Evolutionary conservation across 805 yeast species (phyloP), one percentile per base, ranked within the genome.

Genomic region (Yarrowia sp.): DNA sequence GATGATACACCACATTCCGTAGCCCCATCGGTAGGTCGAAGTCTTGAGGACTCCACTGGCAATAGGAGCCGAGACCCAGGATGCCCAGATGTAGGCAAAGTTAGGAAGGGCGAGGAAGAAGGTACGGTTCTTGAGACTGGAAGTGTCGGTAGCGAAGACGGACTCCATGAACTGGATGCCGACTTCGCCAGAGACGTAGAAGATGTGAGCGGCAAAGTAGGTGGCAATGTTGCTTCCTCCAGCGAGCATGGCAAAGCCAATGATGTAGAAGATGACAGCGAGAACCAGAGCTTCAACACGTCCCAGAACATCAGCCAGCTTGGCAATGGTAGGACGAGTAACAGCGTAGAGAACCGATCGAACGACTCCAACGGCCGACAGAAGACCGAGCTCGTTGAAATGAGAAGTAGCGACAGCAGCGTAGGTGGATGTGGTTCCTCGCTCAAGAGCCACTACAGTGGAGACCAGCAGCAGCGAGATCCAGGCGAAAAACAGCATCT

Each of bases 1-100:
- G 71, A 80, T 76, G 36, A 83, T 78, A 43, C 83, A 80, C 77
- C 84, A 84, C 75, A 83, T 79, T 67, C 85, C 85, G 72, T 80
- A 83, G 38, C 85, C 59, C 59, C 59, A 53, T 40, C 59, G 45
- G 32, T 53, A 53, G 7, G 59, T 53, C 11, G 70, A 72, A 42
- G 70, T 71, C n/a, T 77, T 73, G 35, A 83, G 74, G 8, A 72
- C 70, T 5, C 72, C 63, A n/a, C 69, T 69, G 26, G 78, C 73
- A 40, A 75, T 49, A 26, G 69, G 70, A 10, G 76, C 69, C 81
- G 74, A 82, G 83, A 83, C 16, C 80, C 76, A 65, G 78, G 82
- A 70, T 78, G 76, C 67, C 82, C 72, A 16, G 77, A 69, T 2
- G 45, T 40, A 53, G 59, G 59, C 59, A 22, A 53, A 53, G 45